These are phyloP conservation scores for Coprinellus micaceus DNA, from an alignment of 768 basidiomycete genomes.

Conservation along the genomic window DNA sequence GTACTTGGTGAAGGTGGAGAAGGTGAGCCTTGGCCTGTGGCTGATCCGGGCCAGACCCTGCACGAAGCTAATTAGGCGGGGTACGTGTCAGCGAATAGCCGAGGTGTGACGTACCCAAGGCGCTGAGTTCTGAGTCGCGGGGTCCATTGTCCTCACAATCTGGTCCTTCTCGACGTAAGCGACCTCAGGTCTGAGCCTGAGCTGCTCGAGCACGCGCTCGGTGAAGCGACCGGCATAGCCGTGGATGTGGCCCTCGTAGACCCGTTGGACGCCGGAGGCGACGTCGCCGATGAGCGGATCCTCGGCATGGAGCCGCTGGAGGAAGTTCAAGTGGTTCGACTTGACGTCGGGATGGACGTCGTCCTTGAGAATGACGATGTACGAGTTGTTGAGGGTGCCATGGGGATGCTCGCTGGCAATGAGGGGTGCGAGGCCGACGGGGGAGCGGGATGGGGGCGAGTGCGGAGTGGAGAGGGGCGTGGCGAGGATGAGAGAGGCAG, in stretches of 20 bases:
- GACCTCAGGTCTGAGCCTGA: conserved; percentile 85
- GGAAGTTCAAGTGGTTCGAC: conserved; percentile 76
- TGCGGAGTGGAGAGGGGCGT: conserved; percentile 48
- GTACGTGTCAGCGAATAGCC: background rate
- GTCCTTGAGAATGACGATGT: conserved; percentile 87
- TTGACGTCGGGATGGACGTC: conserved; percentile 53
- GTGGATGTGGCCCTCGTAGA: conserved; percentile 70
- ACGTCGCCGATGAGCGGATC: conserved; percentile 45
- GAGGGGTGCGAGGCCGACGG: conserved; percentile 59
- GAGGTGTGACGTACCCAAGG: conserved; percentile 62
- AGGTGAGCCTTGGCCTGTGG: conserved; percentile 71
- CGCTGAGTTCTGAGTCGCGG: conserved; percentile 54
- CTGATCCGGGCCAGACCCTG: conserved; percentile 96
- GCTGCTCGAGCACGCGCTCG: conserved; percentile 60
- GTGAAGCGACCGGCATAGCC: conserved; percentile 85
- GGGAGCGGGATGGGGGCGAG: conserved; percentile 32
- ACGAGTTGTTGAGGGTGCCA: conserved; percentile 83
- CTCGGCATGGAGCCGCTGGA: conserved; percentile 58
- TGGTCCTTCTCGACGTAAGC: conserved; percentile 93
- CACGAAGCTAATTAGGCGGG: background rate
- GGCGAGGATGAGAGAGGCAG: conserved; percentile 33
- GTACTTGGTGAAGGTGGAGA: conserved; percentile 85
- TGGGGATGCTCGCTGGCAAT: conserved; percentile 57
- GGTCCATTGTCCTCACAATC: conserved; percentile 72
- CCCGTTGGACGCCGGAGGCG: conserved; percentile 59